A percentile compares a stretch with the other conserved stretches of the same genome.
Conservation (phyloP, 2,329 filamentous ascomycete species). For the Cercospora nicotianae region DNA sequence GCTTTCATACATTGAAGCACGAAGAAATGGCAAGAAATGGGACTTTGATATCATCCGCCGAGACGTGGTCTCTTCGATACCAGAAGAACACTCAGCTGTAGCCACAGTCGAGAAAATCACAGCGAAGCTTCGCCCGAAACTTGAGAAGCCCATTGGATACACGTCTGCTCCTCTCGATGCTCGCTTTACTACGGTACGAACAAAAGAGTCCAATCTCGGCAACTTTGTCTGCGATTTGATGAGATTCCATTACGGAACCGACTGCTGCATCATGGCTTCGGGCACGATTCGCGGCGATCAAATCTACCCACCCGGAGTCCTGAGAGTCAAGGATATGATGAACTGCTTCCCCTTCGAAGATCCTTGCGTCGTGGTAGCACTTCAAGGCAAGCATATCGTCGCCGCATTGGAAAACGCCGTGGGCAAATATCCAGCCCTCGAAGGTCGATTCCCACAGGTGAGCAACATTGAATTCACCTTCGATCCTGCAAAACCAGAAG, state of each 20-base stretch:
- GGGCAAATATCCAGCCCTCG: slow-evolving; percentile 75
- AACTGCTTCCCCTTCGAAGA: slow-evolving; percentile 81
- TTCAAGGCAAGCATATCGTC: slow-evolving; percentile 70
- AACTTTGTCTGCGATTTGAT: slow-evolving; percentile 94
- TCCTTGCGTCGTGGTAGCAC: slow-evolving; percentile 73
- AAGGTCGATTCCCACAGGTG: slow-evolving; percentile 82
- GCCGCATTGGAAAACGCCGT: slow-evolving; percentile 85
- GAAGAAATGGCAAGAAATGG: slow-evolving; percentile 65
- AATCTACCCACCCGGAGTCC: slow-evolving; percentile 77
- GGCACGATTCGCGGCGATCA: slow-evolving; percentile 87
- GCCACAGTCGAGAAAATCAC: slow-evolving; percentile 68
- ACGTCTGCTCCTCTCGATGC: slow-evolving; percentile 80
- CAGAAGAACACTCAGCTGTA: slow-evolving; percentile 61
- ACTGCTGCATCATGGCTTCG: slow-evolving; percentile 80
- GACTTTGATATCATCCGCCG: slow-evolving; percentile 54
- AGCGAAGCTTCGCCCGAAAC: slow-evolving; percentile 68
- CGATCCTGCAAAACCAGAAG: slow-evolving; percentile 61
- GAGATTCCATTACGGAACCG: slow-evolving; percentile 76
- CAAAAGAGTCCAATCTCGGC: slow-evolving; percentile 76
- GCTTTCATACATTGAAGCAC: slow-evolving; percentile 80
- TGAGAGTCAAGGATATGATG: slow-evolving; percentile 61
- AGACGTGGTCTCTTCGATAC: slow-evolving; percentile 63
- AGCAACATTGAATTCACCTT: slow-evolving; percentile 78
- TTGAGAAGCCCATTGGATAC: slow-evolving; percentile 81
- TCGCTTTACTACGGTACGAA: slow-evolving; percentile 78